phyloP scores from a whole-genome alignment of 2,329 filamentous ascomycete genomes.

The Arthroderma uncinatum region DNA sequence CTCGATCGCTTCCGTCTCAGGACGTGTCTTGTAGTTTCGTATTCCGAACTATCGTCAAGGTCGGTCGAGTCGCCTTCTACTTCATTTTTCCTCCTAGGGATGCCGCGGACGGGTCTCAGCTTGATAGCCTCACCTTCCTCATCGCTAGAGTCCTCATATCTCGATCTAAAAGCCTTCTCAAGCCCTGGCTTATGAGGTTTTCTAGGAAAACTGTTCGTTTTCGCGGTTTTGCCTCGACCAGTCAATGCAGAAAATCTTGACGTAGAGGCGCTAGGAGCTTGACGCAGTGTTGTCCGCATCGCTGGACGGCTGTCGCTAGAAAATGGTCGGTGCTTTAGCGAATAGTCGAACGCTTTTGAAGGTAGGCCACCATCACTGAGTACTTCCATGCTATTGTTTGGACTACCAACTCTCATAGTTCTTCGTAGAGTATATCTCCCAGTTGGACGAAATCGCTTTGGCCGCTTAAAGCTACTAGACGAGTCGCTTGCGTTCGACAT shows the following conservation, averaged over 20 bases:
- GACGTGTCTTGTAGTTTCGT: constrained; percentile 26
- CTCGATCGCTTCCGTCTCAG: constrained; percentile 23
- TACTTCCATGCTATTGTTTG: constrained; percentile 22
- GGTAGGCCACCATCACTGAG: neutral
- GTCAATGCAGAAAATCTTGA: constrained; percentile 31
- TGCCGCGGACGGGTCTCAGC: constrained; percentile 48
- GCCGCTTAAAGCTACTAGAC: constrained; percentile 66
- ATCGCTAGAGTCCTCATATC: constrained; percentile 63
- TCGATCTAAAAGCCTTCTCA: constrained; percentile 36
- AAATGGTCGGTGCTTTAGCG: constrained; percentile 24
- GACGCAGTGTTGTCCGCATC: constrained; percentile 39
- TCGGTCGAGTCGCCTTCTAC: constrained; percentile 54
- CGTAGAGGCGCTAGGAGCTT: constrained; percentile 32
- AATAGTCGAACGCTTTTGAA: neutral
- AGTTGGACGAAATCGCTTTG: constrained; percentile 38
- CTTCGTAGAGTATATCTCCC: constrained; percentile 52
- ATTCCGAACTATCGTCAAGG: constrained; percentile 50
- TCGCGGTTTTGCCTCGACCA: constrained; percentile 28
- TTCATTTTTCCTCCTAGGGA: constrained; percentile 46
- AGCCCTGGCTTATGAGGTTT: constrained; percentile 12
- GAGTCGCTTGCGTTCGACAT: constrained; percentile 57
- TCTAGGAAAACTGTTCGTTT: constrained; percentile 19
- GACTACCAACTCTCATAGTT: constrained; percentile 53
- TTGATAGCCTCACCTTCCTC: constrained; percentile 46
- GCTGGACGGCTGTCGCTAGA: constrained; percentile 32